phyloP scores from a whole-genome alignment of 805 yeast genomes.

The Saturnispora ahearnii region DNA sequence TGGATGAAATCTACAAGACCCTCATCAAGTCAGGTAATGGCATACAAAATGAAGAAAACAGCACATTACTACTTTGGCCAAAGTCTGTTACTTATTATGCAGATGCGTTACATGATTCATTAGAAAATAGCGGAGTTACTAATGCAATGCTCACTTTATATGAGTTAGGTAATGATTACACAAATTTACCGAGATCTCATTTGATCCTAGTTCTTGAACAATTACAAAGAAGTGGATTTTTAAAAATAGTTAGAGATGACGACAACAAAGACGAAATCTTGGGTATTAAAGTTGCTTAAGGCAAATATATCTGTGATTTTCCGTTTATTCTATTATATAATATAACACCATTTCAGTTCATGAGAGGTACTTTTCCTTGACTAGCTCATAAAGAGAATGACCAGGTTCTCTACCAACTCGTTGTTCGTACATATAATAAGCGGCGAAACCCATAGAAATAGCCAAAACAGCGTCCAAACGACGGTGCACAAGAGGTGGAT shows the following conservation, averaged over 20 bases:
- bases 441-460: slow-evolving; percentile 48
- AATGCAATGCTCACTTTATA: slow-evolving; percentile 6
- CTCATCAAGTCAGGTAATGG: slow-evolving; percentile 12
- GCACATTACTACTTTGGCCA: slow-evolving; percentile 5
- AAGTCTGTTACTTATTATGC: not conserved
- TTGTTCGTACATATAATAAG: slow-evolving; percentile 56
- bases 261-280: slow-evolving; percentile 1
- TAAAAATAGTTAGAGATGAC: slow-evolving; percentile 2
- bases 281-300: slow-evolving; percentile 7
- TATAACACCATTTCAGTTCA: slow-evolving; percentile 4
- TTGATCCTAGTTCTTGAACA: slow-evolving; percentile 35
- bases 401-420: slow-evolving; percentile 51
- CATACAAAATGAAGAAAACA: slow-evolving; percentile 25
- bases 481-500: slow-evolving; percentile 23
- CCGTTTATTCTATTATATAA: not conserved
- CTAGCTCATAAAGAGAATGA: slow-evolving; percentile 49
- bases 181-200: slow-evolving; percentile 12
- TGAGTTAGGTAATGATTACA: slow-evolving; percentile 13
- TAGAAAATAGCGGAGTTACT: not conserved
- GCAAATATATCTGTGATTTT: not conserved
- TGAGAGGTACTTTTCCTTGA: slow-evolving; percentile 9
- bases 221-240: slow-evolving; percentile 26
- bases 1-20: not conserved
- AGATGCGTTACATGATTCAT: not conserved
- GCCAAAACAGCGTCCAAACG: slow-evolving; percentile 60